These are phyloP conservation scores for Chimonanthus salicifolius DNA, from an alignment of 164 flowering plant species.

Conservation along the genomic window DNA sequence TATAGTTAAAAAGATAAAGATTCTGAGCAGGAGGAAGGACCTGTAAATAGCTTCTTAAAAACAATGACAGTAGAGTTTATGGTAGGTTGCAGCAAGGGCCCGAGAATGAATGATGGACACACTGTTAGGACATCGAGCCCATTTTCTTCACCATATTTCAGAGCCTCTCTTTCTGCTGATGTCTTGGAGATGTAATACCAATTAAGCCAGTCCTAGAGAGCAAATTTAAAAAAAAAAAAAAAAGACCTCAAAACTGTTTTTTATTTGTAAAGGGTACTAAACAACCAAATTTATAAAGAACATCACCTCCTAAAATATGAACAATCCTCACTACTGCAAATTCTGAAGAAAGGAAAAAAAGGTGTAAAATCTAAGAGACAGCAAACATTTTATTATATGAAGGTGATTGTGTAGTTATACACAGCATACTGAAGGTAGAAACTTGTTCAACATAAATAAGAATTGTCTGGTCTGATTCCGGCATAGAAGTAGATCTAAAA, in stretches of 20 bases:
- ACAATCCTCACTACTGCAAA: background rate
- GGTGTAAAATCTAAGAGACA: background rate
- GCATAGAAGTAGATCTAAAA: too few species aligned
- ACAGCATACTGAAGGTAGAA: too few species aligned
- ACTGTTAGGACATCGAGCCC: constrained; percentile 43
- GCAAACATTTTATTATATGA: too few species aligned
- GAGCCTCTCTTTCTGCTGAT: constrained; percentile 41
- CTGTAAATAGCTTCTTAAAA: too few species aligned
- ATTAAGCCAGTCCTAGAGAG: background rate
- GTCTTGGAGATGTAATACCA: constrained; percentile 49
- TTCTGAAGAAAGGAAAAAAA: background rate
- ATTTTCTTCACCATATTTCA: constrained; percentile 32
- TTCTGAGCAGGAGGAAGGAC: background rate
- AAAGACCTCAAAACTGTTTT: background rate
- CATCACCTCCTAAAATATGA: background rate
- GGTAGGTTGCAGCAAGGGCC: too few species aligned
- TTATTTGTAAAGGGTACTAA: too few species aligned
- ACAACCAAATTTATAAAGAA: background rate
- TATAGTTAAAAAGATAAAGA: background rate
- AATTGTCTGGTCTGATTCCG: too few species aligned
- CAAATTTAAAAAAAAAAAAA: too few species aligned
- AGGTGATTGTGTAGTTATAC: too few species aligned
- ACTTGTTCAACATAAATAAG: too few species aligned
- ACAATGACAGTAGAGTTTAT: too few species aligned
- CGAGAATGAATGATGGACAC: constrained; percentile 22